These are phyloP conservation scores for Paramecium biaurelia DNA, from an alignment of 73 alveolate species.

Conservation along the genomic window DNA sequence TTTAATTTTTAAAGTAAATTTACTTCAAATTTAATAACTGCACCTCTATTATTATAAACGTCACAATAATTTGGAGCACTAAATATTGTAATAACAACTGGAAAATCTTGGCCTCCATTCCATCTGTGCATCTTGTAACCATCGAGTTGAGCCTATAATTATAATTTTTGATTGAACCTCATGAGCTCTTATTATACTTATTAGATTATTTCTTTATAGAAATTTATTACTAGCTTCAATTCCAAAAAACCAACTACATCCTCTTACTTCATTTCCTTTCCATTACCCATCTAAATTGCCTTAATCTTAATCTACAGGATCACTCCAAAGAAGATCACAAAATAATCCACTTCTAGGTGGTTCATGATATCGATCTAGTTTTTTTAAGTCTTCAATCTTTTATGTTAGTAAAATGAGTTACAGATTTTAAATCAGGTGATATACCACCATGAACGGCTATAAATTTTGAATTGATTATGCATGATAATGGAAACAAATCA, in stretches of 20 bases:
- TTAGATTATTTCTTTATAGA: slow-evolving; percentile 73
- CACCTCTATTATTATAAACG: slow-evolving; percentile 94
- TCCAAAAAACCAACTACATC: slow-evolving; percentile 83
- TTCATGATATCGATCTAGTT: slow-evolving; percentile 75
- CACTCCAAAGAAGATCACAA: slow-evolving; percentile 88
- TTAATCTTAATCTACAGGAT: slow-evolving; percentile 87
- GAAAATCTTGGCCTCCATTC: slow-evolving; percentile 91
- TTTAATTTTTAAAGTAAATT: neutral
- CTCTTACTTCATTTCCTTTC: slow-evolving; percentile 78
- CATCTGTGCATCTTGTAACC: slow-evolving; percentile 97
- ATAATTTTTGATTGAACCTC: slow-evolving; percentile 47
- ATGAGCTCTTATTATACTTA: slow-evolving; percentile 89
- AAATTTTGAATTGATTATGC: slow-evolving; percentile 75
- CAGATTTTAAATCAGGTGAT: slow-evolving; percentile 79
- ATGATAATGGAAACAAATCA: slow-evolving; percentile 80
- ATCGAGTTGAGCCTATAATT: slow-evolving; percentile 79
- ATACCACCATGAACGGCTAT: slow-evolving; percentile 87
- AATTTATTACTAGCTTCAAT: slow-evolving; percentile 79
- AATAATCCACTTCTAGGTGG: slow-evolving; percentile 88
- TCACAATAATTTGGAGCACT: slow-evolving; percentile 97
- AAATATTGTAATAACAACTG: slow-evolving; percentile 92
- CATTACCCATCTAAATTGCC: slow-evolving; percentile 71
- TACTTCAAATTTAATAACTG: slow-evolving; percentile 85
- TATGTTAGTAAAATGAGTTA: neutral
- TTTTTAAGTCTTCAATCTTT: slow-evolving; percentile 78